Evolutionary conservation across 331 rosid genomes (phyloP).

Genomic region (Rosa hybrid): DNA sequence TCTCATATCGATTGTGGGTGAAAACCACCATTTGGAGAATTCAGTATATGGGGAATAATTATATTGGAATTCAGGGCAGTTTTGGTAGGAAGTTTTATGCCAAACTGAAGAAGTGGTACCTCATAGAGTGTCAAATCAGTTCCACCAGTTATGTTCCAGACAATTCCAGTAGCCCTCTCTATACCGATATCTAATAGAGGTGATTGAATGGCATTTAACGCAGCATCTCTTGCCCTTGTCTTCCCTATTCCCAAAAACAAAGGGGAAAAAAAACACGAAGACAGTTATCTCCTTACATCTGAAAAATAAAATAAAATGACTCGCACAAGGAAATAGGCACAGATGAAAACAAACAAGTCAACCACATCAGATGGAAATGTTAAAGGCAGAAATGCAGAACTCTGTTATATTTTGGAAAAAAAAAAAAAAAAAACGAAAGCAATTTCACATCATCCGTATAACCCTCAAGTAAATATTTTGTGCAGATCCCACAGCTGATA

Average conservation of each 20-base stretch:
- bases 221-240: conserved; percentile 99
- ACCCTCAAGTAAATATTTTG: background rate
- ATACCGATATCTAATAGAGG: conserved; percentile 96
- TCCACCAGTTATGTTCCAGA: conserved; percentile 99
- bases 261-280: conserved; percentile 6
- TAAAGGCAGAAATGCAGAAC: background rate
- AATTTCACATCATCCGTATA: background rate
- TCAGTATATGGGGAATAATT: background rate
- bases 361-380: background rate
- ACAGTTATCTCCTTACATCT: conserved; percentile 11
- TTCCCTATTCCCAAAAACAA: conserved; percentile 55
- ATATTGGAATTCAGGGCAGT: background rate
- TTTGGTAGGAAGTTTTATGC: background rate
- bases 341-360: background rate
- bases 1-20: background rate
- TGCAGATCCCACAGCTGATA: background rate
- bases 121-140: conserved; percentile 90
- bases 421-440: background rate
- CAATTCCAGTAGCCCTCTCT: conserved; percentile 99
- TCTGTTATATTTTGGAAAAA: background rate
- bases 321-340: background rate
- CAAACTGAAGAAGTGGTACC: conserved; percentile 40
- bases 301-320: background rate
- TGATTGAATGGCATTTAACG: conserved; percentile 97
- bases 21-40: background rate